Conservation (phyloP, 257 asterid species). For the Fraxinus quadrangulata region DNA sequence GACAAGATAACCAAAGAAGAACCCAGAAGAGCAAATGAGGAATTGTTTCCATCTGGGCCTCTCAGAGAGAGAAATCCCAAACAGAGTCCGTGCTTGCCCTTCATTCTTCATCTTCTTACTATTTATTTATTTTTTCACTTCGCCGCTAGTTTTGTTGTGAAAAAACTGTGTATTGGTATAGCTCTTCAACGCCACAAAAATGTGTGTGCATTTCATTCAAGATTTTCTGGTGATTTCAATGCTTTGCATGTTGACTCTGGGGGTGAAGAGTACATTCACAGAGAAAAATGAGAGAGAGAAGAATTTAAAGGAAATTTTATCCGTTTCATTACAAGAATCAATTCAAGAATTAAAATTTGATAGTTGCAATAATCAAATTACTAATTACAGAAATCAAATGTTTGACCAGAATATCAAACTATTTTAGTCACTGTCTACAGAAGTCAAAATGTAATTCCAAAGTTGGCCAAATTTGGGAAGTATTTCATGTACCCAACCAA, state of each 20-base stretch:
- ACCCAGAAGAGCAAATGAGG: conserved; percentile 80
- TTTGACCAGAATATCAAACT: too few species aligned
- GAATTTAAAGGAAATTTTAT: conserved; percentile 39
- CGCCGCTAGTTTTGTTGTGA: background rate
- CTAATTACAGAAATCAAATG: too few species aligned
- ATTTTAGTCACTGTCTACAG: too few species aligned
- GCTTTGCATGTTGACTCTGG: conserved; percentile 52
- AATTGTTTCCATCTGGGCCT: conserved; percentile 90
- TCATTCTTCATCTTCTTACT: conserved; percentile 70
- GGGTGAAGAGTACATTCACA: background rate
- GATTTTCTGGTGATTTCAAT: conserved; percentile 30
- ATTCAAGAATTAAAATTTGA: too few species aligned
- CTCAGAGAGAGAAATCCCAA: conserved; percentile 71
- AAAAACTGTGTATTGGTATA: background rate
- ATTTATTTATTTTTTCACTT: background rate
- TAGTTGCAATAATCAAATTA: too few species aligned
- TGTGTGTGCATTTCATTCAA: conserved; percentile 32
- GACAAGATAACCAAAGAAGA: conserved; percentile 88
- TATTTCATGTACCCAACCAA: too few species aligned
- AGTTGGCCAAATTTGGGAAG: too few species aligned
- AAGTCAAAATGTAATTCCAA: too few species aligned
- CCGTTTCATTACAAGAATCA: conserved; percentile 27
- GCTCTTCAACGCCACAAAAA: background rate
- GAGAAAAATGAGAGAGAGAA: conserved; percentile 16
- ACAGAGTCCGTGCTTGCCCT: conserved; percentile 69